Percentiles rank a stretch among this genome's conserved stretches.
These are phyloP conservation scores for Yueomyces sinensis DNA, from an alignment of 805 yeast genomes.

Conservation along the genomic window DNA sequence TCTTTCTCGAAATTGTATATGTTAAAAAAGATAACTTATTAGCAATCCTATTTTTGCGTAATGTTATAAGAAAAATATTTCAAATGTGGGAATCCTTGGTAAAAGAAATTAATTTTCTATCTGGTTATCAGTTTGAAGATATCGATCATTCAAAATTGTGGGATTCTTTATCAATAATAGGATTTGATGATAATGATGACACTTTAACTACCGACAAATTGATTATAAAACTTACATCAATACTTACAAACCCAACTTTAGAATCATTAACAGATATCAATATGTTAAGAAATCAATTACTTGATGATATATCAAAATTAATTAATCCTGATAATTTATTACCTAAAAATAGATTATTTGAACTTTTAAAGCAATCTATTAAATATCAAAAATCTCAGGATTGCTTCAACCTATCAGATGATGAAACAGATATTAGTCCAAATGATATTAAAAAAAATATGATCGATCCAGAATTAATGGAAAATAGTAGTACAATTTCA, in stretches of 20 bases:
- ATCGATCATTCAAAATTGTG: too few species aligned
- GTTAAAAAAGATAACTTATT: slow-evolving; percentile 8
- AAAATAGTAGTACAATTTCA: neutral
- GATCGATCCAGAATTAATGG: slow-evolving; percentile 28
- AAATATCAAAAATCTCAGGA: slow-evolving; percentile 30
- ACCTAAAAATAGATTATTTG: slow-evolving; percentile 38
- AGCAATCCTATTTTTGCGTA: slow-evolving; percentile 16
- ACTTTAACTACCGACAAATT: slow-evolving; percentile 17
- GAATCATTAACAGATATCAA: slow-evolving; percentile 25
- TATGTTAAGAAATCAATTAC: slow-evolving; percentile 24
- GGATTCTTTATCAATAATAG: slow-evolving; percentile 1
- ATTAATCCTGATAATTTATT: slow-evolving; percentile 41
- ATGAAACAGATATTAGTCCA: slow-evolving; percentile 8
- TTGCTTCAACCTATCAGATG: slow-evolving; percentile 23
- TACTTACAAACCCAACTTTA: slow-evolving; percentile 17
- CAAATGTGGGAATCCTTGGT: slow-evolving; percentile 17
- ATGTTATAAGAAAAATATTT: slow-evolving; percentile 12
- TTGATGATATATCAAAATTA: slow-evolving; percentile 30
- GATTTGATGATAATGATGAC: slow-evolving; percentile 4
- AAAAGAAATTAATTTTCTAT: neutral
- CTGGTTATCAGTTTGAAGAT: too few species aligned
- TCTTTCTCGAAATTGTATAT: slow-evolving; percentile 16
- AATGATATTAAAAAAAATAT: slow-evolving; percentile 9
- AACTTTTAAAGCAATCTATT: slow-evolving; percentile 39
- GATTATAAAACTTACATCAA: slow-evolving; percentile 19